phyloP scores from a whole-genome alignment of 805 yeast species.

The Komagataella phaffii region DNA sequence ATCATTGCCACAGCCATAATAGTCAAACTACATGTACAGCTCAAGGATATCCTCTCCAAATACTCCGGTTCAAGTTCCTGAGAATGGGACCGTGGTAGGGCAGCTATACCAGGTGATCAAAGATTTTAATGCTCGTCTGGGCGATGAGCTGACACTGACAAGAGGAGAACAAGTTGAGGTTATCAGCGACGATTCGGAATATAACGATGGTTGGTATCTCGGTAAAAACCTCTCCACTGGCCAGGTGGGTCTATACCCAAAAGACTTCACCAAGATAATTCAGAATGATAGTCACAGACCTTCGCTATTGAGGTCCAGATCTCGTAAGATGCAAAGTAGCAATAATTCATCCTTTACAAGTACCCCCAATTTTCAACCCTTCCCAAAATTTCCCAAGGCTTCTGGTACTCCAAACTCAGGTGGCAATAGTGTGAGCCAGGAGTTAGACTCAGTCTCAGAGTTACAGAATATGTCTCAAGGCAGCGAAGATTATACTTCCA shows the following conservation, averaged over 20 bases:
- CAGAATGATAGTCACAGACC: conserved; percentile 13
- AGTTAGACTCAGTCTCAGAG: conserved; percentile 1
- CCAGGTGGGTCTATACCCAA: conserved; percentile 82
- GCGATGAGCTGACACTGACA: conserved; percentile 72
- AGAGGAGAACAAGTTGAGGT: conserved; percentile 84
- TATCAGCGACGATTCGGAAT: conserved; percentile 84
- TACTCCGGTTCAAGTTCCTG: not conserved
- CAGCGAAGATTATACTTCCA: not conserved
- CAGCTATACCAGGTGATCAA: conserved; percentile 49
- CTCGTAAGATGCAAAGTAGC: conserved; percentile 30
- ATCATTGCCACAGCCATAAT: not conserved
- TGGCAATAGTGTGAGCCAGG: conserved; percentile 4
- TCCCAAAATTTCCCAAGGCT: conserved; percentile 6
- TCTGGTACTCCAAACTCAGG: conserved; percentile 1
- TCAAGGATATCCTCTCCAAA: not conserved
- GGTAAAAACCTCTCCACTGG: conserved; percentile 66
- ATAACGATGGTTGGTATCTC: conserved; percentile 95
- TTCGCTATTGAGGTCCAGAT: conserved; percentile 39
- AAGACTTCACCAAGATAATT: conserved; percentile 58
- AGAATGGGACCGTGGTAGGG: conserved; percentile 3
- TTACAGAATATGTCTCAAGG: not conserved
- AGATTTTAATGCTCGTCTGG: conserved; percentile 76
- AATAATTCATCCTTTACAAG: conserved; percentile 10
- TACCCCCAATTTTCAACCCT: not conserved
- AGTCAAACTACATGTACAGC: not conserved